Percentiles rank a stretch among this genome's conserved stretches.
Conservation (phyloP, 345 rosid species). For the Schrenkiella parvula region DNA sequence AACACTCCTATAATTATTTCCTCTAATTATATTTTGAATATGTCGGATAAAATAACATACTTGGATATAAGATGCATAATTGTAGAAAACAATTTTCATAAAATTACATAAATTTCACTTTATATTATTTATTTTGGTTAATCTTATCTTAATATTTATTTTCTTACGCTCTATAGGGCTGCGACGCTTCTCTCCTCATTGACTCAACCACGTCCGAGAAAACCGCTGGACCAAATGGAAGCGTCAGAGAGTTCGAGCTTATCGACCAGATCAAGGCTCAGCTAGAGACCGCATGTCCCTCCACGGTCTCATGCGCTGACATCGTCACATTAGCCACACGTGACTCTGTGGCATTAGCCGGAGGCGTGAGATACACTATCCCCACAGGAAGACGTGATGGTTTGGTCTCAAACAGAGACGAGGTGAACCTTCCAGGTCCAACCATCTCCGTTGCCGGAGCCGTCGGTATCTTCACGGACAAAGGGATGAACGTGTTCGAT, state of each 20-base stretch:
- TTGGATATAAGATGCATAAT: not conserved
- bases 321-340: slow-evolving; percentile 34
- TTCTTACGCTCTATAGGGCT: slow-evolving; percentile 54
- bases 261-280: slow-evolving; percentile 57
- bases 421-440: slow-evolving; percentile 49
- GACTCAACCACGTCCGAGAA: slow-evolving; percentile 60
- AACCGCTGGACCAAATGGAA: slow-evolving; percentile 58
- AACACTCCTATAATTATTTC: too few species aligned
- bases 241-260: slow-evolving; percentile 56
- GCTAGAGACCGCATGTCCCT: slow-evolving; percentile 55
- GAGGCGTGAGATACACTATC: slow-evolving; percentile 44
- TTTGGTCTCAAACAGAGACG: slow-evolving; percentile 33
- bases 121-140: not conserved
- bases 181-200: slow-evolving; percentile 74
- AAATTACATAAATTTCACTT: not conserved
- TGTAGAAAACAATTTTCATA: not conserved
- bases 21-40: too few species aligned
- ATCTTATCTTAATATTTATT: not conserved
- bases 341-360: slow-evolving; percentile 31
- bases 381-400: slow-evolving; percentile 70
- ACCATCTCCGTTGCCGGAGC: slow-evolving; percentile 43
- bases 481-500: slow-evolving; percentile 35
- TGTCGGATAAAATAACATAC: not conserved
- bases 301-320: slow-evolving; percentile 72
- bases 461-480: slow-evolving; percentile 35